Evolutionary conservation across 2,329 filamentous ascomycete species (phyloP).

Genomic region (Xylaria sp.): DNA sequence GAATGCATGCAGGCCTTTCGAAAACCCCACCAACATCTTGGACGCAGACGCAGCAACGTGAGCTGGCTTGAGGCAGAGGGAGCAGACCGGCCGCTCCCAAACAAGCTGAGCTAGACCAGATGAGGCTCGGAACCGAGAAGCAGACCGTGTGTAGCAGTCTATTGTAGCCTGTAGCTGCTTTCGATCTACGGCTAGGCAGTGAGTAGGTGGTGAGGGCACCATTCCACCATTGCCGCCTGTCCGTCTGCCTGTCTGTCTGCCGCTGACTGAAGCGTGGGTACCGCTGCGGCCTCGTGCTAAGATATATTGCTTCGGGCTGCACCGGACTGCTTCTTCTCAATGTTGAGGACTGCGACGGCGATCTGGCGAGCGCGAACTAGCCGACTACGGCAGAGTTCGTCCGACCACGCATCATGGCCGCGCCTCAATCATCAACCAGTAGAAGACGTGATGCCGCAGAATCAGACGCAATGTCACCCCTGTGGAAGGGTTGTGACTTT

Average conservation of each 20-base stretch:
- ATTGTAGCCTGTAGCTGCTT: neutral
- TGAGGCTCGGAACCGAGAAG: slow-evolving; percentile 38
- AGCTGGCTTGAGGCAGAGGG: slow-evolving; percentile 8
- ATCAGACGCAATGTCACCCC: neutral
- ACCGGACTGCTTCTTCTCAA: neutral
- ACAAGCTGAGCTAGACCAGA: slow-evolving; percentile 23
- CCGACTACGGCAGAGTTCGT: neutral
- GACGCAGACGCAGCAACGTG: slow-evolving; percentile 3
- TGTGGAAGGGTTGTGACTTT: neutral
- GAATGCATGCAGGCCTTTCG: slow-evolving; percentile 25
- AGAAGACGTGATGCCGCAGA: neutral
- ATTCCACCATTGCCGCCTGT: neutral
- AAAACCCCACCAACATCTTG: slow-evolving; percentile 18
- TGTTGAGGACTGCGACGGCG: neutral
- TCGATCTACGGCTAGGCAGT: too few relatives aligned
- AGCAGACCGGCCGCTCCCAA: slow-evolving; percentile 26
- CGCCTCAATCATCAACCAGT: neutral
- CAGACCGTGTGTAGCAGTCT: slow-evolving; percentile 4
- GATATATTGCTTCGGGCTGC: neutral
- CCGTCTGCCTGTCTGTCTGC: too few relatives aligned
- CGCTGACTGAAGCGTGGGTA: neutral
- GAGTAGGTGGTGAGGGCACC: neutral
- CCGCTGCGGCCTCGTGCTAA: neutral
- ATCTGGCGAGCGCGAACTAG: neutral
- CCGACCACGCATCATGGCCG: neutral